Base-by-base conservation (phyloP, 768 basidiomycete genomes). In the Austroboletus eburneus region DNA sequence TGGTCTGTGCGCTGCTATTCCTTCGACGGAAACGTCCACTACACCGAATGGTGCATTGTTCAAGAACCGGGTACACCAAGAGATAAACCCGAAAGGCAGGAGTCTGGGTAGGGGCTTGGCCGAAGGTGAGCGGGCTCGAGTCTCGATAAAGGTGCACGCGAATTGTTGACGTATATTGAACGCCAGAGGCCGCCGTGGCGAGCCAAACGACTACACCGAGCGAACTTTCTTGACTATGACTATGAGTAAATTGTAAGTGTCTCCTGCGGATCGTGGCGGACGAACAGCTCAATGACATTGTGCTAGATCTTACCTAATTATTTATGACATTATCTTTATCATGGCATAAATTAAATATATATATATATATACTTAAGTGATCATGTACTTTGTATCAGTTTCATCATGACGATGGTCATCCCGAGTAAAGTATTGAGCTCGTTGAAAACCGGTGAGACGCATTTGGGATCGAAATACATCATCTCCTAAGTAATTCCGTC, bases 31-130 rank as follows among this genome's bases (percentile, higher is more conserved):
- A 24, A 25, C 21, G 12, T 4, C 12, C 20, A 16, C 1, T 18
- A 17, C 23, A 24, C 53, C 39, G 7, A 14, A n/a, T 10, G 59
- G 54, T 2, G 47, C 51, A 20, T 24, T 59, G 38, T 48, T 44
- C 23, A 62, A 52, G 57, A 42, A 48, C 32, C 49, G 52, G 18
- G 48, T 64, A 41, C 60, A 63, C 35, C 38, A 64, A 35, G 45
- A 49, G 33, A 47, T 50, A 32, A 34, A 40, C 37, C 59, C 53
- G 13, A 49, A 49, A 23, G 22, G 37, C n/a, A 49, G 47, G 30
- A 25, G 37, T 20, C 24, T 42, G 22, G 10, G 41, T 24, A n/a
- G n/a, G n/a, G n/a, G n/a, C n/a, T 36, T 16, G 8, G n/a, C 24
- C 25, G 42, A 32, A 7, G 22, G 50, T 60, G 30, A 49, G 58